Evolutionary conservation across 2,329 filamentous ascomycete species (phyloP), one percentile per base, ranked within the genome.

Genomic region (Sporothrix globosa): DNA sequence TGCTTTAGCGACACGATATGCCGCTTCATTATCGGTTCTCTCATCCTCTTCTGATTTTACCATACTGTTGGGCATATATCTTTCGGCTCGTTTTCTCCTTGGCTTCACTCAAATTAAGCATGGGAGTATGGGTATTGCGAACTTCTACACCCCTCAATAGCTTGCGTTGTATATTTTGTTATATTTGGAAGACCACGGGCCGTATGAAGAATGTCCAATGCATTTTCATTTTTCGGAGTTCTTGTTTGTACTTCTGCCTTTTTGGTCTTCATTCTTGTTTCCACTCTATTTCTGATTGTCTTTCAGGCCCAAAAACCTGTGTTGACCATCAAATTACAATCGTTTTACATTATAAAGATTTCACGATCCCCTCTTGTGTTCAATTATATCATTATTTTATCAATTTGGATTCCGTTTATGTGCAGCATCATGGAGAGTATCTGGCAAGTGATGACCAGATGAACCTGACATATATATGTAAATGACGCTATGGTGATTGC

Each of bases 311-410:
- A 41, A 10, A 34, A 65, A 50, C 5, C 4, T 10, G 4, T n/a
- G 24, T 13, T 24, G 24, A 11, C 44, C 7, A 41, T 48, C 14
- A 30, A n/a, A 30, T n/a, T 50, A 19, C 41, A 63, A 11, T 48
- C 41, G 41, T 46, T 63, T 63, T 48, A 27, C 41, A 30, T 46
- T 48, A 19, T 63, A n/a, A 27, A 48, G 34, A 44, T 61, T 61
- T 7, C 56, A 24, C 34, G 19, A 21, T 61, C 56, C 44, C 56
- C 56, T 44, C 21, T 30, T 56, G 19, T 56, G 3, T 34, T 17
- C 10, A 11, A 19, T 11, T 30, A 19, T 19, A 30, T 10, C n/a
- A n/a, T 41, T 21, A 3, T 48, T 48, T 14, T 61, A 10, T 58
- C 17, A 9, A 44, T 46, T 17, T 27, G 58, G 19, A 60, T 7